A percentile compares a stretch with the other conserved stretches of the same genome.
phyloP scores from a whole-genome alignment of 2,329 filamentous ascomycete species.

The Pseudocercospora fijiensis region DNA sequence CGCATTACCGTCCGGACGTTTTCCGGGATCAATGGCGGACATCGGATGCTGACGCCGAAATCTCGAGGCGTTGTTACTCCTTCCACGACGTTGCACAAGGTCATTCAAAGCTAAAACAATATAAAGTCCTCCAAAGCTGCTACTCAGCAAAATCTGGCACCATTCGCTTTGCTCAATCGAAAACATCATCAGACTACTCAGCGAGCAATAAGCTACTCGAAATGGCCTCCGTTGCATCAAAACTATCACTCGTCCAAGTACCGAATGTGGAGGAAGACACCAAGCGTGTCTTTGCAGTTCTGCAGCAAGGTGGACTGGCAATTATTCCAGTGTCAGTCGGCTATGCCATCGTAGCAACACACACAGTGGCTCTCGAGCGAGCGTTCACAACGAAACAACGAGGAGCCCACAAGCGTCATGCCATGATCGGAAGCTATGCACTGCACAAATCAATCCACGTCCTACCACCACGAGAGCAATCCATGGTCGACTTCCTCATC shows the following conservation, averaged over 20 bases:
- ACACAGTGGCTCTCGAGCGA: slow-evolving; percentile 9
- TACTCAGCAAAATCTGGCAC: not conserved
- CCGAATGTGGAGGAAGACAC: slow-evolving; percentile 9
- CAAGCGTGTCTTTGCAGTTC: slow-evolving; percentile 1
- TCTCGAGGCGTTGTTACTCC: not conserved
- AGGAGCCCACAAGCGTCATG: slow-evolving; percentile 9
- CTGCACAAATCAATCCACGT: slow-evolving; percentile 10
- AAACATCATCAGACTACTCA: not conserved
- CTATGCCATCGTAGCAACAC: slow-evolving; percentile 8
- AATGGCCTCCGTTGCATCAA: not conserved
- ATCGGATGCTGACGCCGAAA: not conserved
- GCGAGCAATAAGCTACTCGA: not conserved
- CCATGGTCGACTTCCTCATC: slow-evolving; percentile 6
- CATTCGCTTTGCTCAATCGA: not conserved
- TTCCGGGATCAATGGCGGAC: not conserved
- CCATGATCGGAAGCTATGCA: slow-evolving; percentile 12
- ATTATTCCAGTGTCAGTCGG: slow-evolving; percentile 8
- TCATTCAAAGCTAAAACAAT: not conserved
- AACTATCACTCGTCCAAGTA: not conserved
- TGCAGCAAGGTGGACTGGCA: slow-evolving; percentile 3
- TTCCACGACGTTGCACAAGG: not conserved
- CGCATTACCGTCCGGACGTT: not conserved
- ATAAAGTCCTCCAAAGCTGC: not conserved
- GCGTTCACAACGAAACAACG: slow-evolving; percentile 11
- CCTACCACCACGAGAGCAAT: slow-evolving; percentile 6